A percentile compares a stretch with the other conserved stretches of the same genome.
Evolutionary conservation across 495 filamentous ascomycete species (phyloP).

Genomic region (Ascodesmis nigricans): DNA sequence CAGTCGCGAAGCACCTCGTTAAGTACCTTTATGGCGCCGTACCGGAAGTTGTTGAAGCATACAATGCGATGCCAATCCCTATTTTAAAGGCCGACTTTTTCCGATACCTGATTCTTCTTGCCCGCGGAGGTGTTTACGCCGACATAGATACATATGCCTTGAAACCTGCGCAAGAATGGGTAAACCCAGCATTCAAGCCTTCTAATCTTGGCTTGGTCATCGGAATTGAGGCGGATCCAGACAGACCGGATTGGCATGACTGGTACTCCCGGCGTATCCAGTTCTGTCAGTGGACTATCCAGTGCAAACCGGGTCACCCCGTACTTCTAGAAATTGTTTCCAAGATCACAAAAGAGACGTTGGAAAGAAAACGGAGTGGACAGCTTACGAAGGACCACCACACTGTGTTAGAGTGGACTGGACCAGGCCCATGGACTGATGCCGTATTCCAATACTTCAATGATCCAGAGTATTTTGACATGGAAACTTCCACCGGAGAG

Average conservation of each 20-base stretch:
- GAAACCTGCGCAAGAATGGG: conserved; percentile 64
- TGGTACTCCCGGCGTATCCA: conserved; percentile 95
- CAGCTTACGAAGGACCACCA: conserved; percentile 45
- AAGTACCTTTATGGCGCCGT: conserved; percentile 68
- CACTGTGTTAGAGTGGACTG: conserved; percentile 87
- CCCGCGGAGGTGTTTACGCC: conserved; percentile 83
- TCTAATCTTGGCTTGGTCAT: conserved; percentile 63
- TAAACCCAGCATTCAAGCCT: conserved; percentile 55
- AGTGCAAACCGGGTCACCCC: conserved; percentile 83
- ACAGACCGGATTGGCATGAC: conserved; percentile 72
- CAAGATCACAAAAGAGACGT: conserved; percentile 59
- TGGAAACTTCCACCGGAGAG: conserved; percentile 41
- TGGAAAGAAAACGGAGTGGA: conserved; percentile 50
- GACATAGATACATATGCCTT: conserved; percentile 88
- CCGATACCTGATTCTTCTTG: conserved; percentile 83
- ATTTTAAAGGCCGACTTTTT: conserved; percentile 97
- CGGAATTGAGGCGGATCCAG: conserved; percentile 91
- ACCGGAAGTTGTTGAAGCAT: conserved; percentile 85
- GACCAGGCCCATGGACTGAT: conserved; percentile 89
- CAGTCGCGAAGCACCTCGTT: conserved; percentile 58
- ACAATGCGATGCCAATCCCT: conserved; percentile 57
- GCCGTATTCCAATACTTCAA: conserved; percentile 83
- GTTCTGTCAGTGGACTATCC: conserved; percentile 98
- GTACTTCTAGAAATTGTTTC: conserved; percentile 72
- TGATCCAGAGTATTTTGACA: conserved; percentile 71